Base-by-base conservation (phyloP, 2,329 filamentous ascomycete genomes). In the Metarhizium sp. region DNA sequence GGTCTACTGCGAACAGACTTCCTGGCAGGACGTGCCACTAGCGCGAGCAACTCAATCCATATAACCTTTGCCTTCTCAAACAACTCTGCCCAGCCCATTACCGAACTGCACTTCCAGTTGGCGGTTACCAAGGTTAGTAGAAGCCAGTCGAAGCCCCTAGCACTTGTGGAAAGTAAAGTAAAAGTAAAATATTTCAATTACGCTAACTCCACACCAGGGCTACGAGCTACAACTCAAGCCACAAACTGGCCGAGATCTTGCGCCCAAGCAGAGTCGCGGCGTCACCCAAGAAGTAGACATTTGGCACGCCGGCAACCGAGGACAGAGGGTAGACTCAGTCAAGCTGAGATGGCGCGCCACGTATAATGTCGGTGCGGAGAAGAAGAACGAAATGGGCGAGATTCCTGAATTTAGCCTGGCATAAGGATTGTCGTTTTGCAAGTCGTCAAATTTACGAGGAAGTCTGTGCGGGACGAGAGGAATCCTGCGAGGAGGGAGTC, bases 341-440 rank as follows among this genome's bases (percentile, higher is more conserved):
- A 95, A 95, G 74, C 82, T 99, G 73, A 79, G 94, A 59, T 99
- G 92, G 89, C 89, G 90, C 63, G 84, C 89, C 30, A 83, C 86
- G 5, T 97, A 96, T 72, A 83, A 81, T 64, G 69, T 94, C 13
- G 87, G 82, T 3, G 77, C 73, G 2, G 81, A 85, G 65, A 67
- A 78, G 58, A 86, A 83, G 67, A 86, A 87, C 57, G 90, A 96
- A 72, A 90, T 87, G 75, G 92, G 92, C 5, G 89, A 92, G 73
- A 86, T 97, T 62, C 76, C 87, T 11, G 84, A 89, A 59, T 81
- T 96, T 65, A 86, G 85, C 46, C 80, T 96, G 64, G 81, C 83
- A 63, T 94, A 59, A n/a, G 8, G 46, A 46, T 16, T 8, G 34
- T 30, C 25, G 45, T 30, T 16, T 18, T 20, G 42, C 25, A 48